Evolutionary conservation across 2,329 filamentous ascomycete genomes (phyloP).

Genomic region (Achaetomium macrosporum): DNA sequence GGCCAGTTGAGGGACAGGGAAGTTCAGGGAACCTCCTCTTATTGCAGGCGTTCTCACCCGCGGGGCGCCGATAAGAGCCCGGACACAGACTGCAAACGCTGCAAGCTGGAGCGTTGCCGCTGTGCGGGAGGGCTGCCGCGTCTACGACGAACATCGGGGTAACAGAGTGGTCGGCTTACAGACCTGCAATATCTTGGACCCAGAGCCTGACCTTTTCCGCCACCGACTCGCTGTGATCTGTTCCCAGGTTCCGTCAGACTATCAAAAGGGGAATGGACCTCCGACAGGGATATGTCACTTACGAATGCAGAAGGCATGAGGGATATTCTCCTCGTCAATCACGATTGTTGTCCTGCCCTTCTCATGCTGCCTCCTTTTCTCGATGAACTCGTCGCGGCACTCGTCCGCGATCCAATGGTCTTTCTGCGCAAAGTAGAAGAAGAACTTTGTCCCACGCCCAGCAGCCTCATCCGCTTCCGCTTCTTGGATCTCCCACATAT

Average conservation of each 20-base stretch:
- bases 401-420: slow-evolving; percentile 59
- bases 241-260: background rate
- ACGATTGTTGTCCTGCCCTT: slow-evolving; percentile 40
- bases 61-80: no score
- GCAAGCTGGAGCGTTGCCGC: no score
- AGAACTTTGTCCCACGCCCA: slow-evolving; percentile 41
- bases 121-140: no score
- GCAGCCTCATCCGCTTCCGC: slow-evolving; percentile 25
- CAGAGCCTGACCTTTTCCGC: slow-evolving; percentile 44
- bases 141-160: background rate
- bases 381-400: slow-evolving; percentile 52
- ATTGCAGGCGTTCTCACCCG: no score
- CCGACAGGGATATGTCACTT: slow-evolving; percentile 23
- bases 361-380: slow-evolving; percentile 27
- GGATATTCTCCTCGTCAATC: slow-evolving; percentile 50
- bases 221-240: slow-evolving; percentile 43
- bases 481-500: slow-evolving; percentile 48
- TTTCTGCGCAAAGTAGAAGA: slow-evolving; percentile 53
- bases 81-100: no score
- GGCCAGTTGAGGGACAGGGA: no score
- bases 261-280: background rate
- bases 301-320: slow-evolving; percentile 58
- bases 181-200: slow-evolving; percentile 45
- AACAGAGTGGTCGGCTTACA: background rate
- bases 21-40: no score